phyloP scores from a whole-genome alignment of 139 green algal genomes.

The Micromonas pusilla region DNA sequence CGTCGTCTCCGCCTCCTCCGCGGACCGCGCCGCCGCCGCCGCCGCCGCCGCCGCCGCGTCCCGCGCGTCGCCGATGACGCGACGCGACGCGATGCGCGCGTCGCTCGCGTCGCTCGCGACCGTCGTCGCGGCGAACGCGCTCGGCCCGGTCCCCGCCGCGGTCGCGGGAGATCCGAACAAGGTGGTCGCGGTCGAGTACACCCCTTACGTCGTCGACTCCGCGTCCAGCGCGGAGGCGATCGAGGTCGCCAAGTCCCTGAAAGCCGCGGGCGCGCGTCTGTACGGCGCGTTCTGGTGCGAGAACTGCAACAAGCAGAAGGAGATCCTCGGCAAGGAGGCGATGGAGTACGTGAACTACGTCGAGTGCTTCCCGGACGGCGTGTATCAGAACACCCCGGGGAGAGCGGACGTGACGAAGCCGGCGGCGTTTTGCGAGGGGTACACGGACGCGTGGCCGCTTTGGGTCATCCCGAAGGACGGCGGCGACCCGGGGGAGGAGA shows the following conservation, averaged over 20 bases:
- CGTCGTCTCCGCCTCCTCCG: no score
- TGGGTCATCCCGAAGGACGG: slow-evolving; percentile 8
- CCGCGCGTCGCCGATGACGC: no score
- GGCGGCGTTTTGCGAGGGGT: slow-evolving; percentile 6
- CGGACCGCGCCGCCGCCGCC: no score
- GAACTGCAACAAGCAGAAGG: slow-evolving; percentile 35
- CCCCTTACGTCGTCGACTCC: background rate
- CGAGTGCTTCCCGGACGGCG: slow-evolving; percentile 34
- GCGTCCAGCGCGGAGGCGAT: slow-evolving; percentile 24
- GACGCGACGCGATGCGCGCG: no score
- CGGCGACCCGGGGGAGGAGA: background rate
- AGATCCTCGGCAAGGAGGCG: slow-evolving; percentile 29
- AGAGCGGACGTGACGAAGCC: slow-evolving; percentile 15
- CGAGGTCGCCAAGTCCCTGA: slow-evolving; percentile 25
- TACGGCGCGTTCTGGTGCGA: slow-evolving; percentile 37
- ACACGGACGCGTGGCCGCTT: slow-evolving; percentile 12
- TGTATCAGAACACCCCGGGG: slow-evolving; percentile 19
- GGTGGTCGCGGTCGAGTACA: background rate
- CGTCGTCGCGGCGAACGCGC: background rate
- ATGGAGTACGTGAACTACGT: slow-evolving; percentile 33
- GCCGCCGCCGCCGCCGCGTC: no score
- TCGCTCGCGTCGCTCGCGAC: no score
- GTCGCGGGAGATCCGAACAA: background rate
- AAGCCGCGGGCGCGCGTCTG: slow-evolving; percentile 18
- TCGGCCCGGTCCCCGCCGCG: background rate